A percentile compares a stretch with the other conserved stretches of the same genome.
Evolutionary conservation across 495 filamentous ascomycete genomes (phyloP).

Genomic region (Lindgomyces ingoldianus): DNA sequence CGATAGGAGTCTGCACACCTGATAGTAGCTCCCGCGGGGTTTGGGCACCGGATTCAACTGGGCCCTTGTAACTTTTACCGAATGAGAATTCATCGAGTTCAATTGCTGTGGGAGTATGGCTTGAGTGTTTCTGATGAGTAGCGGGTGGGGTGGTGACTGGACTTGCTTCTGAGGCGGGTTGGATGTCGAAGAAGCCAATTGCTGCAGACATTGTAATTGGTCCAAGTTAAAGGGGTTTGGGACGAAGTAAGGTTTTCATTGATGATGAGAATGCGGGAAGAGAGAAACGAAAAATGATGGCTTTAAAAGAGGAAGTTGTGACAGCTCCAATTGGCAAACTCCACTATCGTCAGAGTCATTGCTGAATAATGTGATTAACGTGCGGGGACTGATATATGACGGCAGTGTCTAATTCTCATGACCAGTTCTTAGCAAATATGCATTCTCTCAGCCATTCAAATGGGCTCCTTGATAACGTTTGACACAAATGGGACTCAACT

Average conservation of each 20-base stretch:
- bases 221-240: background rate
- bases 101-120: conserved; percentile 10
- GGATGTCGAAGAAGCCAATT: conserved; percentile 30
- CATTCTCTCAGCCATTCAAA: too few relatives aligned
- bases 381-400: background rate
- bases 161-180: conserved; percentile 7
- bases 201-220: conserved; percentile 25
- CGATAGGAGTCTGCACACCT: conserved; percentile 1
- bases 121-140: conserved; percentile 18
- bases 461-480: background rate
- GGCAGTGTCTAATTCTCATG: too few relatives aligned
- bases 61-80: conserved; percentile 27
- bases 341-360: conserved; percentile 4
- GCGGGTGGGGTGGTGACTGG: conserved; percentile 17
- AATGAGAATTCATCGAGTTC: conserved; percentile 23
- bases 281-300: background rate
- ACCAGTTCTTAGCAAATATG: too few relatives aligned
- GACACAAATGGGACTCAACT: background rate
- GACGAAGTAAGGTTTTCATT: background rate
- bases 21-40: conserved; percentile 1
- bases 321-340: background rate
- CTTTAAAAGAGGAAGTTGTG: background rate
- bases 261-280: conserved; percentile 9
- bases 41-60: background rate
- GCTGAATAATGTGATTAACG: conserved; percentile 9